Percentiles rank a stretch among this genome's conserved stretches.
These are phyloP conservation scores for Furcasterigmium sp. DNA, from an alignment of 2,329 filamentous ascomycete genomes.

Conservation along the genomic window DNA sequence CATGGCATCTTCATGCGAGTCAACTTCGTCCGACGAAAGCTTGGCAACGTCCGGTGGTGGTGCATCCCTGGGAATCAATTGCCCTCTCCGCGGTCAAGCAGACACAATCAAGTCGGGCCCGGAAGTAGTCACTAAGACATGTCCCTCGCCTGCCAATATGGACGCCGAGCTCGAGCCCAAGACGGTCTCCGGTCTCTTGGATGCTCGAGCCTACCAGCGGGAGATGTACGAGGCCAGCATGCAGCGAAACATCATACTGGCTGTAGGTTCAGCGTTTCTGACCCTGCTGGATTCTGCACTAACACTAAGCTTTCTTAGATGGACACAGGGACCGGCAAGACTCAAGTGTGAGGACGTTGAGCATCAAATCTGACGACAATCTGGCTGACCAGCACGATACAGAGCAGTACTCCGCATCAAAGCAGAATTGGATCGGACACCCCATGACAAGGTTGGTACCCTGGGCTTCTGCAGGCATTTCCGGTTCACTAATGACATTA, in stretches of 20 bases:
- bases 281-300: neutral
- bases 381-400: constrained; percentile 12
- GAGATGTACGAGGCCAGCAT: constrained; percentile 73
- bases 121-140: too few relatives aligned
- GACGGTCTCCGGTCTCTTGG: constrained; percentile 20
- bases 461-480: neutral
- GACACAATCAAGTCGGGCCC: too few relatives aligned
- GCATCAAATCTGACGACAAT: neutral
- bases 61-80: too few relatives aligned
- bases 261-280: constrained; percentile 37
- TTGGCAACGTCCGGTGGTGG: too few relatives aligned
- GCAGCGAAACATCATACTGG: constrained; percentile 65
- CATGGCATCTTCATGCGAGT: too few relatives aligned
- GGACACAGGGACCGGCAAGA: constrained; percentile 78
- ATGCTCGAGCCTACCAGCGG: constrained; percentile 60
- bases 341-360: constrained; percentile 57
- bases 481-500: constrained; percentile 8
- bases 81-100: too few relatives aligned
- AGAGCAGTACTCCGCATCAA: constrained; percentile 66
- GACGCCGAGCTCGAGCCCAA: too few relatives aligned
- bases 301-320: constrained; percentile 44
- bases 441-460: constrained; percentile 45
- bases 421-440: constrained; percentile 53
- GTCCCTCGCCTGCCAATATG: too few relatives aligned
- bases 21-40: too few relatives aligned